Conservation (phyloP, 164 flowering plant genomes). For the Vitis rotundifolia region DNA sequence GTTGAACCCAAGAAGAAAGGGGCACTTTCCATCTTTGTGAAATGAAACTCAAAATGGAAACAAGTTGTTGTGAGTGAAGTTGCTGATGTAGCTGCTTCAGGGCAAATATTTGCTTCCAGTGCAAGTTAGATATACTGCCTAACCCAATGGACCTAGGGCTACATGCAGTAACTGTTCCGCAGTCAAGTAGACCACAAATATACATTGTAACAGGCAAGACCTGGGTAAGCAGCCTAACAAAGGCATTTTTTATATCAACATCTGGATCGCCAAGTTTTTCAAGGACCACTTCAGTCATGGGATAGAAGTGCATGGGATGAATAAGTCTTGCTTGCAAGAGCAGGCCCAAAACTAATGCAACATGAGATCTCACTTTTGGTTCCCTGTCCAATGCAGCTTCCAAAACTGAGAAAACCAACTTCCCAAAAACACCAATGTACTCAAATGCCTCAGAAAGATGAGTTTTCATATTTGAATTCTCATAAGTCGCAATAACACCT, state of each 20-base stretch:
- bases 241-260: constrained; percentile 49
- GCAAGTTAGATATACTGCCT: constrained; percentile 43
- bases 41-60: constrained; percentile 81
- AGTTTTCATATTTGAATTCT: constrained; percentile 21
- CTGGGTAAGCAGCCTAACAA: constrained; percentile 58
- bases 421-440: constrained; percentile 27
- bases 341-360: constrained; percentile 57
- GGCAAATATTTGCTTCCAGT: constrained; percentile 86
- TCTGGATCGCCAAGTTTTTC: constrained; percentile 92
- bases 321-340: constrained; percentile 73
- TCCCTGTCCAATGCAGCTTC: constrained; percentile 81
- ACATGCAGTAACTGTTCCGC: constrained; percentile 28
- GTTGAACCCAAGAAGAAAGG: constrained; percentile 87
- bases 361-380: constrained; percentile 70
- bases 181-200: constrained; percentile 53
- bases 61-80: constrained; percentile 85
- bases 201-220: constrained; percentile 60
- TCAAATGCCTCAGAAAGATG: constrained; percentile 36
- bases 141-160: constrained; percentile 31
- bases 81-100: constrained; percentile 69
- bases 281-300: constrained; percentile 60
- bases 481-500: constrained; percentile 35
- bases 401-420: constrained; percentile 52
- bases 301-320: constrained; percentile 53
- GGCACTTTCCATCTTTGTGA: constrained; percentile 96